phyloP scores from a whole-genome alignment of 2,329 filamentous ascomycete species.

The Neodidymelliopsis sp. region DNA sequence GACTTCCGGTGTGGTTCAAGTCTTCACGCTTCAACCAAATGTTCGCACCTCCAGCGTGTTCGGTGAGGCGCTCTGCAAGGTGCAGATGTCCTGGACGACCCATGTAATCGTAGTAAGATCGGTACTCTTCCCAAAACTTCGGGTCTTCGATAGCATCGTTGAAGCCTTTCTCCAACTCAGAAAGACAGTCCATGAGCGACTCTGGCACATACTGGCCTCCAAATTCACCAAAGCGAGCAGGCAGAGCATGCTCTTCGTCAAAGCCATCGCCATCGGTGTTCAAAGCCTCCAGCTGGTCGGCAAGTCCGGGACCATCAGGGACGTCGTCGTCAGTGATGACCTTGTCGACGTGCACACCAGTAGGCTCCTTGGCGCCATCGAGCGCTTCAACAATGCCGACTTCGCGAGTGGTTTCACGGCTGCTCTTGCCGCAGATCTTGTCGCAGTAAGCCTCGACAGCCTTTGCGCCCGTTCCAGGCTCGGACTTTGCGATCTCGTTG shows the following conservation, averaged over 20 bases:
- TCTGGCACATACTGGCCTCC: slow-evolving; percentile 98
- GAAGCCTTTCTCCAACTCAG: slow-evolving; percentile 90
- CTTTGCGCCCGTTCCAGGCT: slow-evolving; percentile 70
- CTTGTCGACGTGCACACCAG: slow-evolving; percentile 71
- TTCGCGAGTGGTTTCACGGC: slow-evolving; percentile 65
- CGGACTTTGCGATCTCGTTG: slow-evolving; percentile 75
- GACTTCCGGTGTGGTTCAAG: slow-evolving; percentile 94
- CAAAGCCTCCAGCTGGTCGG: slow-evolving; percentile 83
- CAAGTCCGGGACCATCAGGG: slow-evolving; percentile 70
- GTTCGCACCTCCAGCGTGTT: slow-evolving; percentile 88
- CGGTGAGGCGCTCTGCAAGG: slow-evolving; percentile 84
- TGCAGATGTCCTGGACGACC: slow-evolving; percentile 92
- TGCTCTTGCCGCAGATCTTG: slow-evolving; percentile 68
- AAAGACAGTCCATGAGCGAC: slow-evolving; percentile 95
- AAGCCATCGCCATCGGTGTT: slow-evolving; percentile 63
- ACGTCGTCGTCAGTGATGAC: slow-evolving; percentile 68
- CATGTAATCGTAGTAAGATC: slow-evolving; percentile 97
- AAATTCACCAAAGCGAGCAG: slow-evolving; percentile 91
- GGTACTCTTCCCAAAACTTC: slow-evolving; percentile 95
- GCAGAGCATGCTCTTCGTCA: slow-evolving; percentile 63
- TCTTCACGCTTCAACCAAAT: slow-evolving; percentile 99
- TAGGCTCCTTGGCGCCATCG: slow-evolving; percentile 66
- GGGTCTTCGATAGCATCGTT: slow-evolving; percentile 85
- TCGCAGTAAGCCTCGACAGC: slow-evolving; percentile 88
- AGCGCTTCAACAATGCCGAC: slow-evolving; percentile 75